Base-by-base conservation (phyloP, 139 green algal genomes). In the Picochlorum sp. region DNA sequence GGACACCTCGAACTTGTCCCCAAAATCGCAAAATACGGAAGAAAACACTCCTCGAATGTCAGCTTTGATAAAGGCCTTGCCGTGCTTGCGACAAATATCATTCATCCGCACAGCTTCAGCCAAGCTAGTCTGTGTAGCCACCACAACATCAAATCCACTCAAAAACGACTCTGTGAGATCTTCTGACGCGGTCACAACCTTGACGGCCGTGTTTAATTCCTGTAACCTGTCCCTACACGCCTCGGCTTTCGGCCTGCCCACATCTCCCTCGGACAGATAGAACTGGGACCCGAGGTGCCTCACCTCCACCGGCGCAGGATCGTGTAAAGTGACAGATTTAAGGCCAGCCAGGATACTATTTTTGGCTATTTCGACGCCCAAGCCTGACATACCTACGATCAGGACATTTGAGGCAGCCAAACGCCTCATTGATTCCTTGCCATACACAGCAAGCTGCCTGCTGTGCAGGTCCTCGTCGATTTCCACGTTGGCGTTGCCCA, bases 381-480 rank as follows among this genome's bases (percentile, higher is more conserved):
- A 75, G 3, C 90, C 93, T 14, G 84, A 89, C 14, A 85, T 47
- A 0, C 94, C 94, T 10, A 69, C 80, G 46, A 99, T 85, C 4
- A 99, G 77, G 0, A 98, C 78, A 16, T 75, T 84, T 2, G 87
- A 77, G 2, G 68, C 71, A 7, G 88, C 89, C 76, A 99, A 87
- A 18, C 85, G 80, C 34, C 77, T 73, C 90, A 99, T 97, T 8
- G 75, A 86, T 71, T 97, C 94, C 7, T 90, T 77, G 44, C 94
- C 94, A 72, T 98, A 99, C 34, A 99, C 94, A 3, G 94, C 94
- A 9, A 99, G 81, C 83, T 99, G 71, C 38, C 94, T 68, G 46
- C 75, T 90, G 82, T 99, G 94, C 45, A 99, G 80, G 70, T 98
- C 91, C 72, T 99, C 94, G 71, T 99, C 94, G 16, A 99, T 91